Evolutionary conservation across 1,139 yeast species (phyloP), one percentile per base, ranked within the genome.

Genomic region (Pichia sp.): DNA sequence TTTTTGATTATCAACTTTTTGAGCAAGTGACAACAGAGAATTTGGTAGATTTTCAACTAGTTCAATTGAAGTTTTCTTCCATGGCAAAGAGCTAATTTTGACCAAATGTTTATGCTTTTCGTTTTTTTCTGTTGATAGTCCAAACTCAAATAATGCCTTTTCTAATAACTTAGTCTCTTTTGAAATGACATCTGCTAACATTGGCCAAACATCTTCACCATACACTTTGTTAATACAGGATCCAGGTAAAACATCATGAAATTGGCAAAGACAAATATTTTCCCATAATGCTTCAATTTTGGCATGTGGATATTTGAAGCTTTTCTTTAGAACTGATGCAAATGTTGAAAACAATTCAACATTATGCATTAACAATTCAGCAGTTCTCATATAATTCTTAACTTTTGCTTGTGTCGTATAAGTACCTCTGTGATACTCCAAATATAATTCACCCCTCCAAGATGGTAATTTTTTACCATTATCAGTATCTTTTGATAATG

Each of bases 161-260:
- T 67, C 57, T 27, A 78, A 72, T 57, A 90, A 68, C 23, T 68
- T 56, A 38, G 76, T 72, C 33, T 84, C 80, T 22, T 68, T 68
- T 32, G 68, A 63, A 51, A 83, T 69, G 25, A 82, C 82, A 25
- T 71, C 67, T 4, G 69, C 70, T 57, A 89, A 73, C 76, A 86
- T 81, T 27, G 89, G 89, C 58, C 81, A 76, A n/a, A 90, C 97
- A 60, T 92, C 97, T 51, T 87, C 89, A 49, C 78, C 78, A 63
- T 92, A 92, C 23, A 92, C 96, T 82, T 87, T 81, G 50, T 89
- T 96, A 58, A 92, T 92, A 65, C 96, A 87, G 26, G 96, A 83
- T 3, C 98, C 98, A 6, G 98, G 97, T 47, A 92, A 72, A 16
- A 92, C 97, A 67, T 92, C 97, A 63, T 92, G 98, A 69, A 92